Percentiles rank a stretch among this genome's conserved stretches.
phyloP scores from a whole-genome alignment of 371 early-diverging fungal species.

The Cokeromyces recurvatus region DNA sequence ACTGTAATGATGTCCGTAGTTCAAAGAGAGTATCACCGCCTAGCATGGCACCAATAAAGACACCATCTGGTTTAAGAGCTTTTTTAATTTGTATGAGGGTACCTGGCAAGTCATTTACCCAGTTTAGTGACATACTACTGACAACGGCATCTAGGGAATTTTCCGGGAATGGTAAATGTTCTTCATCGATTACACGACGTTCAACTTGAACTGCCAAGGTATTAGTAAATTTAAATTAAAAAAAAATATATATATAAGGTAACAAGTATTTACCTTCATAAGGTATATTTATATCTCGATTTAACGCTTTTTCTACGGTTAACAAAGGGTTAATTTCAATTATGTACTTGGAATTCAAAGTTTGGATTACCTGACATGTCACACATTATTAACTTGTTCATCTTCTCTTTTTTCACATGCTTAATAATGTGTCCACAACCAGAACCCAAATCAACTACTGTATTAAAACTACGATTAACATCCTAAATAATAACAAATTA shows the following conservation, averaged over 20 bases:
- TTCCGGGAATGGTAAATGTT: constrained; percentile 70
- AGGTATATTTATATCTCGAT: constrained; percentile 56
- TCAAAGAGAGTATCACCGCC: constrained; percentile 96
- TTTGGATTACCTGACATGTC: constrained; percentile 83
- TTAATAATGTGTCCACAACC: constrained; percentile 88
- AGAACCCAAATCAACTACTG: constrained; percentile 86
- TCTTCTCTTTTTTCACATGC: constrained; percentile 72
- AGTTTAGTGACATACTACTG: constrained; percentile 85
- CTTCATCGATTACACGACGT: constrained; percentile 81
- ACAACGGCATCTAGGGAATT: constrained; percentile 84
- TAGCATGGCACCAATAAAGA: constrained; percentile 88
- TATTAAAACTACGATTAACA: constrained; percentile 80
- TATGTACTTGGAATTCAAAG: too few species aligned
- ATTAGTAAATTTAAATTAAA: too few species aligned
- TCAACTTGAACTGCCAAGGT: constrained; percentile 79
- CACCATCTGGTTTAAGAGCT: constrained; percentile 85
- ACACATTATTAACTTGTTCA: constrained; percentile 80
- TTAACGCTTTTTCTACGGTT: constrained; percentile 56
- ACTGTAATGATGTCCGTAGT: constrained; percentile 82
- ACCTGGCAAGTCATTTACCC: constrained; percentile 95
- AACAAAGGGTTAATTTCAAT: too few species aligned
- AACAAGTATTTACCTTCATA: constrained; percentile 56
- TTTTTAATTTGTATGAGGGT: constrained; percentile 79
- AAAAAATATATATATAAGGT: not conserved
- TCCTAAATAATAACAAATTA: constrained; percentile 20